Evolutionary conservation across 2,329 filamentous ascomycete genomes (phyloP).

Genomic region (Graphilbum sp.): DNA sequence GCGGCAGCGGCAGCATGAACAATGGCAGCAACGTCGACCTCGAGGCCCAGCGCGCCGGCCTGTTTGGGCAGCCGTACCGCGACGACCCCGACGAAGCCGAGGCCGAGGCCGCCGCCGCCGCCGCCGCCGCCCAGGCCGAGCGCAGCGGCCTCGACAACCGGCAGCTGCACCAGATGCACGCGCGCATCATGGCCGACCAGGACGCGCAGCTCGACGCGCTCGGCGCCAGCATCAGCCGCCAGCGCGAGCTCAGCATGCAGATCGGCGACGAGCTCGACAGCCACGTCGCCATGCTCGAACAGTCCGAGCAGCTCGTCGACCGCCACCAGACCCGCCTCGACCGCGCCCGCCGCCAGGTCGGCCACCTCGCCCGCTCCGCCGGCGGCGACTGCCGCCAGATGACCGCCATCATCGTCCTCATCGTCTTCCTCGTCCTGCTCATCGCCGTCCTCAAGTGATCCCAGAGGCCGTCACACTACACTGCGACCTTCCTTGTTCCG

Average conservation of each 20-base stretch:
- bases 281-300: conserved; percentile 78
- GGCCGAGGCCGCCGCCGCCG: no score
- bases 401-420: conserved; percentile 64
- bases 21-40: conserved; percentile 26
- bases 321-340: conserved; percentile 63
- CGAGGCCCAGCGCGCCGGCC: conserved; percentile 15
- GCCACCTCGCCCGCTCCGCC: conserved; percentile 55
- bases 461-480: not conserved
- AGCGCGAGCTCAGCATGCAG: conserved; percentile 84
- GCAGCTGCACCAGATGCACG: conserved; percentile 77
- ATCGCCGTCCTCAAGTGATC: conserved; percentile 63
- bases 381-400: conserved; percentile 76
- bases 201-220: conserved; percentile 84
- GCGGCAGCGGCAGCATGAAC: no score
- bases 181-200: conserved; percentile 67
- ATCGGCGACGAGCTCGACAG: conserved; percentile 92
- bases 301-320: conserved; percentile 70
- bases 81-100: conserved; percentile 49
- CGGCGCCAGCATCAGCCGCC: conserved; percentile 71
- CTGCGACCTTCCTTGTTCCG: not conserved
- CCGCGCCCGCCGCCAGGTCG: conserved; percentile 55
- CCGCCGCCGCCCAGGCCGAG: conserved; percentile 30
- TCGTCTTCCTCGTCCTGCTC: conserved; percentile 65
- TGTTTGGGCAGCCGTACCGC: conserved; percentile 43
- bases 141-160: conserved; percentile 48